Percentiles rank a stretch among this genome's conserved stretches.
These are phyloP conservation scores for Apiotrichum siamense DNA, from an alignment of 1,284 basidiomycete genomes.

Conservation along the genomic window DNA sequence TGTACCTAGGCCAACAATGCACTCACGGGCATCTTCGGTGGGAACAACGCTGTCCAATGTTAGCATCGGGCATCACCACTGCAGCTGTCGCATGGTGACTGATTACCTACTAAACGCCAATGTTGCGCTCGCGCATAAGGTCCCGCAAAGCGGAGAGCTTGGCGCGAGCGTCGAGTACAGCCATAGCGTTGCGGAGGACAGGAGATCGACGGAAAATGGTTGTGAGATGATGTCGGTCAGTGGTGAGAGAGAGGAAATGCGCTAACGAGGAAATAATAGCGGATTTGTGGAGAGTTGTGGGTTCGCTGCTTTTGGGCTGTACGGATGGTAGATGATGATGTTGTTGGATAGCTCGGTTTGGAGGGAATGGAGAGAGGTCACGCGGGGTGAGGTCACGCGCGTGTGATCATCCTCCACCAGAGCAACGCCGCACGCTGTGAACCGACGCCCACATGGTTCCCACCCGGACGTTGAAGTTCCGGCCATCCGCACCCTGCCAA, in stretches of 20 bases:
- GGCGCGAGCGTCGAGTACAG: conserved; percentile 15
- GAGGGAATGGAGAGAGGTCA: too few species aligned
- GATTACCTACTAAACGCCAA: conserved; percentile 20
- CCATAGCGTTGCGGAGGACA: conserved; percentile 8
- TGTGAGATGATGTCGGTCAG: background rate
- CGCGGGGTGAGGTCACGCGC: too few species aligned
- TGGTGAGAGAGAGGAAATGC: background rate
- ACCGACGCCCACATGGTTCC: too few species aligned
- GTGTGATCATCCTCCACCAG: too few species aligned
- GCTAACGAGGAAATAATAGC: background rate
- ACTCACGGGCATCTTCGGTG: conserved; percentile 80
- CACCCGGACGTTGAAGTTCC: too few species aligned
- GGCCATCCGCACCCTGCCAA: too few species aligned
- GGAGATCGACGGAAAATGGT: conserved; percentile 12
- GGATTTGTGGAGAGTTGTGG: background rate
- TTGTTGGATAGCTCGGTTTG: too few species aligned
- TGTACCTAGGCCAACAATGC: background rate
- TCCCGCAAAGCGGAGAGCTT: conserved; percentile 16
- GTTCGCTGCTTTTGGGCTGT: too few species aligned
- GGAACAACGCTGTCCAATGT: conserved; percentile 59
- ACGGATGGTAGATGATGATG: too few species aligned
- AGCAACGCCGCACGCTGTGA: too few species aligned
- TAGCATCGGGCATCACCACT: background rate
- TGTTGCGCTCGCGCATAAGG: conserved; percentile 21
- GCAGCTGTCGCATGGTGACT: background rate